These are phyloP conservation scores for Chaetomium strumarium DNA, from an alignment of 2,329 filamentous ascomycete genomes.

Conservation along the genomic window DNA sequence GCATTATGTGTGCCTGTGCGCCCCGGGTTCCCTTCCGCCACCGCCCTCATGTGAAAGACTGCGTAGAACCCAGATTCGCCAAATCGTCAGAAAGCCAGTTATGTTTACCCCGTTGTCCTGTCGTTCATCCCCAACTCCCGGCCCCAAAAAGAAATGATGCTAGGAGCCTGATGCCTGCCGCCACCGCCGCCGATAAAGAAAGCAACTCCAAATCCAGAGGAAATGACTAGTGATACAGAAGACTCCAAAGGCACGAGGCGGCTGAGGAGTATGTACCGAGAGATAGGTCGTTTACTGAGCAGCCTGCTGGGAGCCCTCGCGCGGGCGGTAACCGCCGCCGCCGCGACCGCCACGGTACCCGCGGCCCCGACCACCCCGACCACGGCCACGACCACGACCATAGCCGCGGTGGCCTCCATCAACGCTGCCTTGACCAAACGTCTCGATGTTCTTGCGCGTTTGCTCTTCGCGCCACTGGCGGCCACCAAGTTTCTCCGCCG, in stretches of 20 bases:
- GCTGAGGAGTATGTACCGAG: not conserved
- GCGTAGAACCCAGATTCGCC: slow-evolving; percentile 10
- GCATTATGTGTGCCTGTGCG: not conserved
- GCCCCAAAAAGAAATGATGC: slow-evolving; percentile 16
- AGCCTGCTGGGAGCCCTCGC: slow-evolving; percentile 16
- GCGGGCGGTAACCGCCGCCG: slow-evolving; percentile 17
- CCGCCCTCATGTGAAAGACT: not conserved
- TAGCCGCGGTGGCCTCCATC: slow-evolving; percentile 72
- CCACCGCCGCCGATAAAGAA: slow-evolving; percentile 15
- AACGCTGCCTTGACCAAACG: slow-evolving; percentile 93
- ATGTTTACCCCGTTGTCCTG: slow-evolving; percentile 18
- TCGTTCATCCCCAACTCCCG: slow-evolving; percentile 18
- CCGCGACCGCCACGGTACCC: slow-evolving; percentile 21
- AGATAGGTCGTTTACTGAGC: slow-evolving; percentile 16
- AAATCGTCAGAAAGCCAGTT: slow-evolving; percentile 10
- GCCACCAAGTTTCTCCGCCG: slow-evolving; percentile 63
- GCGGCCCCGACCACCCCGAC: slow-evolving; percentile 30
- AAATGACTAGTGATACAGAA: slow-evolving; percentile 20
- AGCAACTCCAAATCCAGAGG: slow-evolving; percentile 16
- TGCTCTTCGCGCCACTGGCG: slow-evolving; percentile 89
- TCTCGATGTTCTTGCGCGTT: slow-evolving; percentile 93
- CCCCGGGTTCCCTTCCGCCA: not conserved
- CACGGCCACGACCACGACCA: slow-evolving; percentile 48
- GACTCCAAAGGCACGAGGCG: slow-evolving; percentile 1
- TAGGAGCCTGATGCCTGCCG: slow-evolving; percentile 4